Percentiles rank a stretch among this genome's conserved stretches.
Conservation (phyloP, 768 basidiomycete species). For the Russula olivacea region DNA sequence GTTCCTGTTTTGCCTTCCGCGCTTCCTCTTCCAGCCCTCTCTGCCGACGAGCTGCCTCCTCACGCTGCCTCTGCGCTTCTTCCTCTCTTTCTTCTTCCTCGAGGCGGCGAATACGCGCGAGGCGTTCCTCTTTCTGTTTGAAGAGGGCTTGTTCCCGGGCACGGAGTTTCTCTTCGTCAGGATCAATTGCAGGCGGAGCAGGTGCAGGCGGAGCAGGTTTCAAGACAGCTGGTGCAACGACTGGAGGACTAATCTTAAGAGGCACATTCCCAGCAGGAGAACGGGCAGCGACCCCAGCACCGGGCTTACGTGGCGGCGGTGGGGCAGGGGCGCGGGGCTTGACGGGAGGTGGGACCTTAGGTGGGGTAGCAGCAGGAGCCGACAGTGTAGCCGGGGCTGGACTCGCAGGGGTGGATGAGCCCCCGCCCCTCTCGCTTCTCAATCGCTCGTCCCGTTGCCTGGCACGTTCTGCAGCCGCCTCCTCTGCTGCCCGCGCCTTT, state of each 20-base stretch:
- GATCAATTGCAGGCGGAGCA: slow-evolving; percentile 51
- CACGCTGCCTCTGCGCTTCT: slow-evolving; percentile 43
- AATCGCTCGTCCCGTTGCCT: slow-evolving; percentile 63
- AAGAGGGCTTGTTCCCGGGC: slow-evolving; percentile 65
- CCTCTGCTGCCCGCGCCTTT: slow-evolving; percentile 70
- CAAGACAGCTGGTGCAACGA: slow-evolving; percentile 34
- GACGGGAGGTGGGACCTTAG: slow-evolving; percentile 32
- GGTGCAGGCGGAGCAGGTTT: slow-evolving; percentile 33
- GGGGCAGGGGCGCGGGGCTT: slow-evolving; percentile 35
- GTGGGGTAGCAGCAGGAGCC: slow-evolving; percentile 33
- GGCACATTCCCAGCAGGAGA: slow-evolving; percentile 32
- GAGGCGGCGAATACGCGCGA: slow-evolving; percentile 59
- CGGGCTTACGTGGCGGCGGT: slow-evolving; percentile 37
- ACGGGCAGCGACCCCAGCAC: slow-evolving; percentile 24
- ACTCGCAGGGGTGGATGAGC: slow-evolving; percentile 34
- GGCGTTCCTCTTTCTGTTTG: slow-evolving; percentile 68
- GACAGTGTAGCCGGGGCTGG: slow-evolving; percentile 31
- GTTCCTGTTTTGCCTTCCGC: slow-evolving; percentile 17
- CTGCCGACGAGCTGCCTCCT: slow-evolving; percentile 28
- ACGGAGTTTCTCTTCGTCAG: slow-evolving; percentile 67
- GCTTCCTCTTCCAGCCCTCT: slow-evolving; percentile 29
- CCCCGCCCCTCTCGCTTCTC: slow-evolving; percentile 65
- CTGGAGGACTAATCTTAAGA: slow-evolving; percentile 29
- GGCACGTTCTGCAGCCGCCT: slow-evolving; percentile 76
- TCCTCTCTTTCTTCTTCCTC: slow-evolving; percentile 59